Evolutionary conservation across 306 rosid species (phyloP), one percentile per base, ranked within the genome.

Genomic region (Dalbergia oliveri): DNA sequence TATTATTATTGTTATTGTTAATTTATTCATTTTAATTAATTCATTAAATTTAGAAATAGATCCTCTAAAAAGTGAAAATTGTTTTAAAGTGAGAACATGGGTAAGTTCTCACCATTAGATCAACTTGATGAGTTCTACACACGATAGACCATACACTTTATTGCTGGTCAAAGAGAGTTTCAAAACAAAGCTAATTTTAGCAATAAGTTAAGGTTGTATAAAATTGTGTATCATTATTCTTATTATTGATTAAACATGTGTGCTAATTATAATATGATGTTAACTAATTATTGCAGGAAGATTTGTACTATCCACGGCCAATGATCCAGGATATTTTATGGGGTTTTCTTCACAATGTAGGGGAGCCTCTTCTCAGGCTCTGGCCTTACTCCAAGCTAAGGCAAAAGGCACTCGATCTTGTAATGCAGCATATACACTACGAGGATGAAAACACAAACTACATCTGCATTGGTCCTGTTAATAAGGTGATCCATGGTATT

Each of bases 321-420:
- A 56, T 43, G 71, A 63, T 88, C 66, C 97, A 90, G 23, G 88
- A 91, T 44, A 44, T 89, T 1, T 16, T 91, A 65, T 91, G 97
- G 98, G 81, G 62, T 50, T 74, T 79, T 80, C 79, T 91, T 75
- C 72, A 89, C 21, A 83, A 81, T 77, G 39, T 87, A 10, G 92
- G 83, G 23, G 98, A 93, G 50, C 92, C 97, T 43, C 70, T 91
- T 75, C 82, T 91, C 9, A 69, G 23, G 85, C 79, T 66, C 2
- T 89, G 94, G 97, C 94, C 97, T 7, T 87, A 75, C 60, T 87
- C 89, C 18, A 89, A 86, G 81, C 83, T 91, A 3, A 90, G 98
- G 78, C 65, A 76, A 18, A 91, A 81, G 79, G 94, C 93, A 60
- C 88, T 93, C 6, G 1, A 61, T 51, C 77, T 70, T 51, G 89